Conservation (phyloP, 2,329 filamentous ascomycete genomes). For the Pseudogymnoascus sp. region DNA sequence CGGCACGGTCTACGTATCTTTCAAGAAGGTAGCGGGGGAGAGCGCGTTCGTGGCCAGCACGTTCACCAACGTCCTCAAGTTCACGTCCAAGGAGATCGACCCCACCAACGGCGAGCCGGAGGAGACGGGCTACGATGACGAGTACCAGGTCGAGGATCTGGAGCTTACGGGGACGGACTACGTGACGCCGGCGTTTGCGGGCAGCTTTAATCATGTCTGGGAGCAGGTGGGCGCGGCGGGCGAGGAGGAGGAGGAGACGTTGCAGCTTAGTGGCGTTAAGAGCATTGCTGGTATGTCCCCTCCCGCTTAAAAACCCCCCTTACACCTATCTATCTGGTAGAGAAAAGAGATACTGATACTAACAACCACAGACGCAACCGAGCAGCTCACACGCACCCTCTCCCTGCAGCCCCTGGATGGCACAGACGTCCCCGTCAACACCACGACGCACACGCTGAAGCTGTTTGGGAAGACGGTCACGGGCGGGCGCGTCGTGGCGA, state of each 20-base stretch:
- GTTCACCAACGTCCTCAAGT: conserved; percentile 91
- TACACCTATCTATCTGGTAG: not conserved
- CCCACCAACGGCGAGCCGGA: conserved; percentile 89
- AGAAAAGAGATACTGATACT: conserved; percentile 21
- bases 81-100: conserved; percentile 96
- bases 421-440: conserved; percentile 81
- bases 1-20: conserved; percentile 90
- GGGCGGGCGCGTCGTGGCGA: conserved; percentile 80
- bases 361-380: conserved; percentile 66
- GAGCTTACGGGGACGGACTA: conserved; percentile 90
- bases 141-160: conserved; percentile 93
- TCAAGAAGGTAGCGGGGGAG: conserved; percentile 74
- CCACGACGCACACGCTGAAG: conserved; percentile 89
- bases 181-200: conserved; percentile 84
- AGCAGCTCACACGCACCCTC: conserved; percentile 77
- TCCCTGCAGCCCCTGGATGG: conserved; percentile 92
- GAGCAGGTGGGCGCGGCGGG: conserved; percentile 84
- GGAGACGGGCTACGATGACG: conserved; percentile 87
- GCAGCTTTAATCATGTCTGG: conserved; percentile 94
- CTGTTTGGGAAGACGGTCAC: conserved; percentile 90
- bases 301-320: not conserved
- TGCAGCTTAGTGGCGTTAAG: conserved; percentile 81
- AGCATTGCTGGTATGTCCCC: conserved; percentile 68
- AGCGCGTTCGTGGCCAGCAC: conserved; percentile 68
- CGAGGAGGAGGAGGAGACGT: conserved; percentile 83